A percentile compares a stretch with the other conserved stretches of the same genome.
phyloP scores from a whole-genome alignment of 305 asterid genomes.

The Fraxinus floribunda region DNA sequence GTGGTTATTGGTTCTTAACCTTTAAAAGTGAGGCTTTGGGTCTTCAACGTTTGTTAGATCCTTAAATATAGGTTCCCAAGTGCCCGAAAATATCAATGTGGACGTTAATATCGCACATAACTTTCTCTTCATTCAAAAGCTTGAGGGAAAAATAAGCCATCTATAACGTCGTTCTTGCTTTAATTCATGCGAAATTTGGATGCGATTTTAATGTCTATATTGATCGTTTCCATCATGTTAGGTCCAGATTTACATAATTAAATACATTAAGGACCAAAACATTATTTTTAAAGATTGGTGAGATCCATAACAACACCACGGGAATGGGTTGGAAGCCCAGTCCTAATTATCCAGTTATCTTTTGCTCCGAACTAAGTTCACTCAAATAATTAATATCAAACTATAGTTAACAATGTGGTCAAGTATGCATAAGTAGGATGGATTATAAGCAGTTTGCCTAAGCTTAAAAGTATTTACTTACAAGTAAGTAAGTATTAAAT shows the following conservation, averaged over 20 bases:
- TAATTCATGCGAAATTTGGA: neutral
- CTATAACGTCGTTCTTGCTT: neutral
- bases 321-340: neutral
- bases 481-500: neutral
- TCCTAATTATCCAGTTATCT: neutral
- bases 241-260: neutral
- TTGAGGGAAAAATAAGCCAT: neutral
- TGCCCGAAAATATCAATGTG: neutral
- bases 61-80: neutral
- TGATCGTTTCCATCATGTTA: neutral
- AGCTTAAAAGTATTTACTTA: neutral
- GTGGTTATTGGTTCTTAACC: neutral
- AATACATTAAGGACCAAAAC: neutral
- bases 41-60: neutral
- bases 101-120: neutral
- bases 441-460: neutral
- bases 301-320: neutral
- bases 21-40: neutral
- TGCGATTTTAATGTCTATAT: neutral
- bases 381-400: neutral
- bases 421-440: neutral
- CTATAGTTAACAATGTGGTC: neutral
- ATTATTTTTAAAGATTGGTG: neutral
- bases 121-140: neutral
- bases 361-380: neutral